These are phyloP conservation scores for Aspergillus thermomutatus DNA, from an alignment of 2,329 filamentous ascomycete species.

Conservation along the genomic window DNA sequence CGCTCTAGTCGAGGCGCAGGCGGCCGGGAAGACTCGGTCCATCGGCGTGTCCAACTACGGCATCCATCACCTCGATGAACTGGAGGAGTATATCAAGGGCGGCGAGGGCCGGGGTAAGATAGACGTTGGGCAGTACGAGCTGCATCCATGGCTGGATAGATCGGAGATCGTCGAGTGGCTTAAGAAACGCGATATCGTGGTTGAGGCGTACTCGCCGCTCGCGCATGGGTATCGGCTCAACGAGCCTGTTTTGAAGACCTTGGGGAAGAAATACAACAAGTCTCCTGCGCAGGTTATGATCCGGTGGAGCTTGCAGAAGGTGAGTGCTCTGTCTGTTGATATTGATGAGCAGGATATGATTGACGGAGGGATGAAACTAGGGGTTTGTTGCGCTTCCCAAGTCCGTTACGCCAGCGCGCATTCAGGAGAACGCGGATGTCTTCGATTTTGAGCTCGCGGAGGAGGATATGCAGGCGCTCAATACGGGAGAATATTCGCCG, in stretches of 20 bases:
- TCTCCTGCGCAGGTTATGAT: constrained; percentile 72
- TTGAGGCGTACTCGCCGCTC: constrained; percentile 79
- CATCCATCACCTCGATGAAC: constrained; percentile 68
- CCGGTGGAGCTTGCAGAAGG: constrained; percentile 77
- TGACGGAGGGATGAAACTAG: constrained; percentile 29
- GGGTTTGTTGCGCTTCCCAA: constrained; percentile 63
- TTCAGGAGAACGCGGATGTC: constrained; percentile 58
- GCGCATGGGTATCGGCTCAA: constrained; percentile 68
- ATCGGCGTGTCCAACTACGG: constrained; percentile 79
- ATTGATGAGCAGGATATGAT: background rate
- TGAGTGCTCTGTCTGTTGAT: constrained; percentile 43
- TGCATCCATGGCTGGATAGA: constrained; percentile 79
- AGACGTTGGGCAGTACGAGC: constrained; percentile 75
- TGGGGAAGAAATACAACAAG: constrained; percentile 67
- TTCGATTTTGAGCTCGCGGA: constrained; percentile 59
- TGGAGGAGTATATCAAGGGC: constrained; percentile 52
- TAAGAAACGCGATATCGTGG: constrained; percentile 61
- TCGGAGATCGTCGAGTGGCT: constrained; percentile 65
- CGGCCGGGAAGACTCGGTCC: constrained; percentile 65
- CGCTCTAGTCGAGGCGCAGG: constrained; percentile 72
- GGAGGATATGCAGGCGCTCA: constrained; percentile 56
- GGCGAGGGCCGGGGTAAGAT: constrained; percentile 59
- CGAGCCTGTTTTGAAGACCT: constrained; percentile 58
- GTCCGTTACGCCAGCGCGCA: constrained; percentile 56
- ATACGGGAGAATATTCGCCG: constrained; percentile 56